phyloP scores from a whole-genome alignment of 805 yeast genomes.

The Clavispora carvajalis region DNA sequence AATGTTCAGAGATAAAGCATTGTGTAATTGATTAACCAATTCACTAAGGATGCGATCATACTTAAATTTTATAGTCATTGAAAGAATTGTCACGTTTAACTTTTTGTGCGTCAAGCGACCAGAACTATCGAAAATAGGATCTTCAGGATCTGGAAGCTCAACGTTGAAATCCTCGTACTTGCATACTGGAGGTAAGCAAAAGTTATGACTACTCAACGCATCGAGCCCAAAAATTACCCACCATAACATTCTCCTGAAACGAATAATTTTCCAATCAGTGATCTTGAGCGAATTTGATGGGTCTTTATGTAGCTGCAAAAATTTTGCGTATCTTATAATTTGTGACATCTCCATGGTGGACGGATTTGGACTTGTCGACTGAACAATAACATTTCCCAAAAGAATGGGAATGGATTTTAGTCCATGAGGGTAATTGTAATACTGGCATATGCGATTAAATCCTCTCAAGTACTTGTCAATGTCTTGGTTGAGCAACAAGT shows the following conservation, averaged over 20 bases:
- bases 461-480: slow-evolving; percentile 47
- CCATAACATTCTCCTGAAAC: slow-evolving; percentile 55
- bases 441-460: slow-evolving; percentile 44
- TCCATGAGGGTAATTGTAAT: slow-evolving; percentile 47
- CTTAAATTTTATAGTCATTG: slow-evolving; percentile 49
- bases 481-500: slow-evolving; percentile 41
- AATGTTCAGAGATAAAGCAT: slow-evolving; percentile 40
- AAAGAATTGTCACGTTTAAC: slow-evolving; percentile 42
- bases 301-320: slow-evolving; percentile 53
- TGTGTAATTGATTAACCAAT: slow-evolving; percentile 46
- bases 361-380: slow-evolving; percentile 51
- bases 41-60: slow-evolving; percentile 50
- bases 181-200: slow-evolving; percentile 51
- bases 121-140: slow-evolving; percentile 25
- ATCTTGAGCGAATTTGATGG: slow-evolving; percentile 50
- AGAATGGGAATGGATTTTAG: slow-evolving; percentile 37
- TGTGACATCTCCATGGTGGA: slow-evolving; percentile 52
- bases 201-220: slow-evolving; percentile 50
- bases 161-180: slow-evolving; percentile 51
- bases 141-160: slow-evolving; percentile 46
- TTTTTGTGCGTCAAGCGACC: slow-evolving; percentile 28
- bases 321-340: slow-evolving; percentile 52
- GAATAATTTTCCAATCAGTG: slow-evolving; percentile 43
- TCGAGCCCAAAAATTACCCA: slow-evolving; percentile 63
- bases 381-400: slow-evolving; percentile 45